Conservation (phyloP, 768 basidiomycete species). For the Guyanaporus albipodus region DNA sequence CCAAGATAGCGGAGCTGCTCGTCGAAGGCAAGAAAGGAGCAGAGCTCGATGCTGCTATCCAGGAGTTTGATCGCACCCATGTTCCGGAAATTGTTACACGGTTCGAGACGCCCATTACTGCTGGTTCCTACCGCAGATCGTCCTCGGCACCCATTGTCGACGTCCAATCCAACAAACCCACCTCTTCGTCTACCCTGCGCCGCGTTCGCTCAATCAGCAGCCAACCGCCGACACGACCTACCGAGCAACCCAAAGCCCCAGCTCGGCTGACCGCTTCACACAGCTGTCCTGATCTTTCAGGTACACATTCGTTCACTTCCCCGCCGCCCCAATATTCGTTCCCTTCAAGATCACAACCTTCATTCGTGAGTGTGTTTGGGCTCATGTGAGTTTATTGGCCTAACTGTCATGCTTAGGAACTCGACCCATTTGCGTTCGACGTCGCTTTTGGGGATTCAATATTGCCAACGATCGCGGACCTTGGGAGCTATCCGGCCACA, state of each 20-base stretch:
- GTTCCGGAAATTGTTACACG: slow-evolving; percentile 62
- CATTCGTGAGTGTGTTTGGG: slow-evolving; percentile 42
- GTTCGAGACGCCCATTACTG: slow-evolving; percentile 71
- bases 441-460: slow-evolving; percentile 30
- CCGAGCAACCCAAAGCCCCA: slow-evolving; percentile 1
- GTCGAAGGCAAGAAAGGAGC: slow-evolving; percentile 63
- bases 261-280: slow-evolving; percentile 12
- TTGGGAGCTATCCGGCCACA: slow-evolving; percentile 23
- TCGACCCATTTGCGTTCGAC: slow-evolving; percentile 30
- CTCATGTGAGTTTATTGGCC: not conserved
- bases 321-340: slow-evolving; percentile 27
- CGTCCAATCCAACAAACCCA: slow-evolving; percentile 31
- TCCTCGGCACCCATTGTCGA: slow-evolving; percentile 56
- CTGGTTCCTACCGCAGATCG: slow-evolving; percentile 63
- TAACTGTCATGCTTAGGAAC: slow-evolving; percentile 18
- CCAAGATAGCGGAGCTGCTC: slow-evolving; percentile 64
- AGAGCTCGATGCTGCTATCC: slow-evolving; percentile 58
- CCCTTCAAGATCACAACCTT: slow-evolving; percentile 40
- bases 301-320: slow-evolving; percentile 34
- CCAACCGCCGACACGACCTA: slow-evolving; percentile 15
- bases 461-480: slow-evolving; percentile 9
- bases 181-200: slow-evolving; percentile 18
- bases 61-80: slow-evolving; percentile 52
- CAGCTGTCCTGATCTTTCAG: slow-evolving; percentile 31
- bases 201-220: slow-evolving; percentile 24